Base-by-base conservation (phyloP, 192 early-diverging fungal species). In the Backusella mclennaniae region DNA sequence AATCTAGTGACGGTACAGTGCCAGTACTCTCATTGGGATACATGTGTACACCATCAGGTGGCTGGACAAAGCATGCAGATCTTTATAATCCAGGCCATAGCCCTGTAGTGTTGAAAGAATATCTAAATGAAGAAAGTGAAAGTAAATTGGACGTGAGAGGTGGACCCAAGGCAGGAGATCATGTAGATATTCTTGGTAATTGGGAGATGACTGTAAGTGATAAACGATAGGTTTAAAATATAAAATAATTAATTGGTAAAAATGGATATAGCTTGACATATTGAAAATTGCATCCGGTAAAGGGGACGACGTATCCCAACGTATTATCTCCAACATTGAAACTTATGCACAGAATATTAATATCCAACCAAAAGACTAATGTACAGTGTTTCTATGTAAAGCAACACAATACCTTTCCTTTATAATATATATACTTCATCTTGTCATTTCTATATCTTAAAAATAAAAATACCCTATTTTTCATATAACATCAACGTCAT, bases 171-270 rank as follows among this genome's bases (percentile, higher is more conserved):
- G 92, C 92, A 14, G 85, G 91, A 1, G 93, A 96, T 70, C 96
- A 96, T 83, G 92, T 96, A 8, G 93, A 95, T 81, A 93, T 97
- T 42, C 79, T 97, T 12, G 95, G 95, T 56, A 95, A 96, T 76
- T 85, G 88, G 56, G 87, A 89, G n/a, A 83, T 92, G 46, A 92
- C 88, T 19, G 84, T 84, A 76, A 66, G 67, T 68, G 5, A 4
- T 5, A n/a, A 42, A 4, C 11, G 4, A 53, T 53, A 33, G 3
- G 3, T 56, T 73, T 8, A 68, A 68, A 1, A 1, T 49, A 49
- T 73, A 68, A 68, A 1, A 1, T 49, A 49, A 15, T 49, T n/a
- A 0, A 49, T 1, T 38, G 46, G 6, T n/a, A n/a, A 49, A 33
- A 12, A 39, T 39, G 38, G 9, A 49, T 17, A 38, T 63, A 71